Evolutionary conservation across 148 eudicot genomes (phyloP).

Genomic region (Pharnaceum exiguum): DNA sequence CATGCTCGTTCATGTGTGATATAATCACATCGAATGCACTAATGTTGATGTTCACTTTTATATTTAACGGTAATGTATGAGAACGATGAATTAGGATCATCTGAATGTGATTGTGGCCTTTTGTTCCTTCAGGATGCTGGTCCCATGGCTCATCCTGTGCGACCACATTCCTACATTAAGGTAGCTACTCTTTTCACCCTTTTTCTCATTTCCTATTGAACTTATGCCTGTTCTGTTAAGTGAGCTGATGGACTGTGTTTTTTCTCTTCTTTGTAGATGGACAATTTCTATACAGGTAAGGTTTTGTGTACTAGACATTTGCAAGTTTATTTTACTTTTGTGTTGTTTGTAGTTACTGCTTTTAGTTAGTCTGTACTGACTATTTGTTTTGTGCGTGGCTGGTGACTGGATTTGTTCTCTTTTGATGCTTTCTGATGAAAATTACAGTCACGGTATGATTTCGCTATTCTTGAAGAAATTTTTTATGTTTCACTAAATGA

Average conservation of each 20-base stretch:
- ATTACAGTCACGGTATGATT: constrained; percentile 86
- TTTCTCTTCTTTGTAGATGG: constrained; percentile 60
- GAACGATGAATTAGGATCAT: neutral
- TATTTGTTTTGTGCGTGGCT: constrained; percentile 11
- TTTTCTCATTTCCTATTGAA: constrained; percentile 4
- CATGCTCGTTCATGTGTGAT: no score
- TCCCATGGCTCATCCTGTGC: constrained; percentile 99
- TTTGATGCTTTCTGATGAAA: constrained; percentile 12
- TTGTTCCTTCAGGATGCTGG: constrained; percentile 83
- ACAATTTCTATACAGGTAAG: constrained; percentile 95
- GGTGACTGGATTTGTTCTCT: constrained; percentile 27
- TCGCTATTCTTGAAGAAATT: neutral
- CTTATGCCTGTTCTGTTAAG: neutral
- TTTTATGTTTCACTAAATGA: neutral
- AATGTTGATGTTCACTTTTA: no score
- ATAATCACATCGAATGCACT: no score
- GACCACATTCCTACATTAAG: constrained; percentile 98
- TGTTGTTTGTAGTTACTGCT: constrained; percentile 1
- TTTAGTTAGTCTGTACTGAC: constrained; percentile 12
- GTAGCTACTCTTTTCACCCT: constrained; percentile 22
- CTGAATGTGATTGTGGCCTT: constrained; percentile 2
- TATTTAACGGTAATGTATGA: no score
- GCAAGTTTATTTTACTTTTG: neutral
- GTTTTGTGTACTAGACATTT: neutral
- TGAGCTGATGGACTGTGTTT: constrained; percentile 3